Evolutionary conservation across 441 rosid genomes (phyloP).

Genomic region (Mallotus japonicus): DNA sequence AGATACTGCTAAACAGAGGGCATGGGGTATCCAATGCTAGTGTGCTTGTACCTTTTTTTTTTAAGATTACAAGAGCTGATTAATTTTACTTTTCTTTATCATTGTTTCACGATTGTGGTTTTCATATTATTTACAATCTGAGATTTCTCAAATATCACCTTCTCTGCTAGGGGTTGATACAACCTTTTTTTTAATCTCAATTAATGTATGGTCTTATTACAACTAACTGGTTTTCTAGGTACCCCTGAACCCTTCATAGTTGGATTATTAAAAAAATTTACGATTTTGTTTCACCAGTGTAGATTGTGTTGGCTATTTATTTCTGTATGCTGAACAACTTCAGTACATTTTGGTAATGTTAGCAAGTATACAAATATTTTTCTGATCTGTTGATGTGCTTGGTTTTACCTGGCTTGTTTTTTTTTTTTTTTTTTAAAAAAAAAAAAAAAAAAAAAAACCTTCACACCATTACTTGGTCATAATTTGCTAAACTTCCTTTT

Average conservation of each 20-base stretch:
- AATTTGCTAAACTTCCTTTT: slow-evolving; percentile 2
- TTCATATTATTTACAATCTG: not conserved
- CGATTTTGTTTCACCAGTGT: slow-evolving; percentile 8
- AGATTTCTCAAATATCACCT: slow-evolving; percentile 1
- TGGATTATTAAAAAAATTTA: not conserved
- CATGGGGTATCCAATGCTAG: not conserved
- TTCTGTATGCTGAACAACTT: not conserved
- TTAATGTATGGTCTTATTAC: not conserved
- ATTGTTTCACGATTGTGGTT: not conserved
- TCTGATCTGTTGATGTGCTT: not conserved
- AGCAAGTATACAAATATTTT: not conserved
- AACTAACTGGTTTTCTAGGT: too few species aligned
- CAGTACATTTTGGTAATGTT: not conserved
- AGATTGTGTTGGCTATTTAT: not conserved
- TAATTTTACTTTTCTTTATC: not conserved
- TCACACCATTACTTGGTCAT: not conserved
- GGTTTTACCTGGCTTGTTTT: slow-evolving; percentile 3
- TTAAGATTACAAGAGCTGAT: not conserved
- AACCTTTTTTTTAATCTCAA: not conserved
- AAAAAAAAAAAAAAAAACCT: not conserved
- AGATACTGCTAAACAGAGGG: not conserved
- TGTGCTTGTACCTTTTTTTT: not conserved
- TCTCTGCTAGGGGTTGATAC: not conserved
- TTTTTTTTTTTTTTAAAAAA: too few species aligned
- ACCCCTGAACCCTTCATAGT: not conserved